Evolutionary conservation across 805 yeast genomes (phyloP).

Genomic region (Wickerhamomyces kurtzmanii): DNA sequence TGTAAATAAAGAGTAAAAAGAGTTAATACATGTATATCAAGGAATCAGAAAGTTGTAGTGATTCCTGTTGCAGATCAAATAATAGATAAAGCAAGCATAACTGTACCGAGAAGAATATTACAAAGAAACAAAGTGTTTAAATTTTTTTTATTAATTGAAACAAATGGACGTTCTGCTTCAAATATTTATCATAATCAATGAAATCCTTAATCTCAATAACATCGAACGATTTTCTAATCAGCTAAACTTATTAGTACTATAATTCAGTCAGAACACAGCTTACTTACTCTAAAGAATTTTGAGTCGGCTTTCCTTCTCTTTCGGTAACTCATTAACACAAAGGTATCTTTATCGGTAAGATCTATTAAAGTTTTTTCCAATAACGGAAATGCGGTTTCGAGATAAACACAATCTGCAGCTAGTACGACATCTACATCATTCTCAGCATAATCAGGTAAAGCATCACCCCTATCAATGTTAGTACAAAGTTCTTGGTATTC

Average conservation of each 20-base stretch:
- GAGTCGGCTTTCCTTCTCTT: constrained; percentile 38
- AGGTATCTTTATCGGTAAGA: constrained; percentile 26
- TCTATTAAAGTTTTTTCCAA: constrained; percentile 38
- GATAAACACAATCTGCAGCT: constrained; percentile 55
- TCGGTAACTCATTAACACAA: constrained; percentile 41
- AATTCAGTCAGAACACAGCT: not conserved
- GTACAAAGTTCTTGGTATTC: not conserved
- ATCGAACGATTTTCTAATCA: constrained; percentile 21
- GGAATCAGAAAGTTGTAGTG: no score
- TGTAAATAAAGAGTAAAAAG: no score
- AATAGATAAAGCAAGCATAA: no score
- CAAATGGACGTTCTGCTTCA: constrained; percentile 29
- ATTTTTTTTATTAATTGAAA: constrained; percentile 24
- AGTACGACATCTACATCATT: constrained; percentile 32
- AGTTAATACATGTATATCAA: no score
- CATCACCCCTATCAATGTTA: constrained; percentile 21
- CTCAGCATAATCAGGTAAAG: constrained; percentile 24
- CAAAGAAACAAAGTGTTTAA: not conserved
- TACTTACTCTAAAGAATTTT: constrained; percentile 18
- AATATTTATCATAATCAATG: constrained; percentile 23
- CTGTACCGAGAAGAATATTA: constrained; percentile 4
- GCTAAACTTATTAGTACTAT: no score
- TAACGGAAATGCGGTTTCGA: constrained; percentile 43
- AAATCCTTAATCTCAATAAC: constrained; percentile 21
- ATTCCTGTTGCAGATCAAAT: no score